A percentile compares a stretch with the other conserved stretches of the same genome.
Conservation (phyloP, 768 basidiomycete genomes). For the Amylocystis lapponica region DNA sequence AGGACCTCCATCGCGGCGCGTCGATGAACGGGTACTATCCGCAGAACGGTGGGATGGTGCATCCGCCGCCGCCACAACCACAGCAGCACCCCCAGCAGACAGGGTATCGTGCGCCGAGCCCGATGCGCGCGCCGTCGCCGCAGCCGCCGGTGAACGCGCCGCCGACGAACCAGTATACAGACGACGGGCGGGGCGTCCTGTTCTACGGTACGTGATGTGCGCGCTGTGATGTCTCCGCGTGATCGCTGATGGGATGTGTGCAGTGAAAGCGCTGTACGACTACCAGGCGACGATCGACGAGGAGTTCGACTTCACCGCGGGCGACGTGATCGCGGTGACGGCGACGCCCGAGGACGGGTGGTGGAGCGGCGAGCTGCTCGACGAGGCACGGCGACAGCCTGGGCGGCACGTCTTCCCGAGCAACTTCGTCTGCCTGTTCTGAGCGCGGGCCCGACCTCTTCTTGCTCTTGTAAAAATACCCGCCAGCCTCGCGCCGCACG, state of each 20-base stretch:
- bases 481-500: background rate
- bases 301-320: constrained; percentile 94
- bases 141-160: constrained; percentile 24
- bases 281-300: constrained; percentile 81
- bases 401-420: constrained; percentile 83
- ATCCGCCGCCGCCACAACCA: constrained; percentile 21
- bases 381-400: constrained; percentile 62
- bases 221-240: constrained; percentile 2
- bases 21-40: constrained; percentile 29
- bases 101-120: constrained; percentile 37
- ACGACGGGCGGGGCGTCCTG: constrained; percentile 74
- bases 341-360: constrained; percentile 94
- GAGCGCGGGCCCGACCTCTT: constrained; percentile 2
- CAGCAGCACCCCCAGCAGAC: constrained; percentile 31
- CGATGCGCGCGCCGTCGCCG: constrained; percentile 47
- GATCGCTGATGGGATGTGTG: background rate
- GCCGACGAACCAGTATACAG: constrained; percentile 74
- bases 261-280: constrained; percentile 88
- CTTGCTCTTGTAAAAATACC: background rate
- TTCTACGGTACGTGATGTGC: constrained; percentile 71
- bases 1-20: constrained; percentile 23
- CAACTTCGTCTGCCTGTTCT: constrained; percentile 83
- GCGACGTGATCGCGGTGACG: constrained; percentile 94
- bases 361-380: constrained; percentile 92
- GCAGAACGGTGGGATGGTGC: constrained; percentile 21